phyloP scores from a whole-genome alignment of 495 filamentous ascomycete species.

The Hypoxylon fragiforme region DNA sequence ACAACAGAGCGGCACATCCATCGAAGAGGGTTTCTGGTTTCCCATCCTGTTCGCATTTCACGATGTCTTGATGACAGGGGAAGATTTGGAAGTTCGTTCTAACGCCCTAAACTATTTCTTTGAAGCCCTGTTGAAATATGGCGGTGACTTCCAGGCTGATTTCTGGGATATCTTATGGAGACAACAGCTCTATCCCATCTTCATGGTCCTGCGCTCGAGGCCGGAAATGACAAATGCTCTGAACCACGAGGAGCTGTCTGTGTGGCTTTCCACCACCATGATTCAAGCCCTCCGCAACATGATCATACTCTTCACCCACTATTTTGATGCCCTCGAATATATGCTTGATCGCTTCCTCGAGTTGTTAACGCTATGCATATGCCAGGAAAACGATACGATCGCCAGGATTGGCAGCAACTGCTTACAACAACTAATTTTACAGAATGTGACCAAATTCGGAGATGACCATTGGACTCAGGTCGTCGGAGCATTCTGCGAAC shows the following conservation, averaged over 20 bases:
- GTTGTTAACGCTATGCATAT: constrained; percentile 91
- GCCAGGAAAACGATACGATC: constrained; percentile 98
- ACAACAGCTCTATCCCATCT: constrained; percentile 95
- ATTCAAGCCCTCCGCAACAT: constrained; percentile 97
- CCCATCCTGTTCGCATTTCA: constrained; percentile 97
- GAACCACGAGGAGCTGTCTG: constrained; percentile 92
- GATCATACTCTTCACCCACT: constrained; percentile 97
- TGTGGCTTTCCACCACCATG: constrained; percentile 99
- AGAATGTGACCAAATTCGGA: constrained; percentile 90
- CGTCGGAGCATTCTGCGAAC: constrained; percentile 90
- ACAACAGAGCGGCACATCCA: constrained; percentile 62
- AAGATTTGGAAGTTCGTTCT: constrained; percentile 95
- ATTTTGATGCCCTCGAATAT: constrained; percentile 91
- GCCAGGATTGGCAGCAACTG: constrained; percentile 98
- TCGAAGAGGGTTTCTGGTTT: constrained; percentile 98
- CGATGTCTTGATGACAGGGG: constrained; percentile 98
- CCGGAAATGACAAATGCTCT: constrained; percentile 93
- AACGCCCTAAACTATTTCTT: constrained; percentile 96
- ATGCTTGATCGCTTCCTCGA: constrained; percentile 97
- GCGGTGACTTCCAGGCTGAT: constrained; percentile 85
- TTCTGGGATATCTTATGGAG: constrained; percentile 99
- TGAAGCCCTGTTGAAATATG: constrained; percentile 85
- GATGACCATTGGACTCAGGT: constrained; percentile 90
- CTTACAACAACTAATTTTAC: constrained; percentile 90
- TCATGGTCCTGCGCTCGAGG: constrained; percentile 93